These are phyloP conservation scores for Suillus hirtellus DNA, from an alignment of 768 basidiomycete genomes.

Conservation along the genomic window DNA sequence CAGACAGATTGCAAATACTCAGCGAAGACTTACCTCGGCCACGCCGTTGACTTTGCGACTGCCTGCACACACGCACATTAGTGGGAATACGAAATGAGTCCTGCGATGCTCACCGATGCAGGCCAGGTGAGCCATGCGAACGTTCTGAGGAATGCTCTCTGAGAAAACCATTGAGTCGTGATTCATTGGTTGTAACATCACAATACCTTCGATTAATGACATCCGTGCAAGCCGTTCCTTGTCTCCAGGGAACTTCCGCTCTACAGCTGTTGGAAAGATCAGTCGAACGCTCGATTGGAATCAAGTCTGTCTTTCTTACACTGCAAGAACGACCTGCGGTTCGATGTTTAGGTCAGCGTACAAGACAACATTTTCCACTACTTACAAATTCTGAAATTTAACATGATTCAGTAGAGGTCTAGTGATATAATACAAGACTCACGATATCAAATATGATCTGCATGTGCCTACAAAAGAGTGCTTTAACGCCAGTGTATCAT, in stretches of 20 bases:
- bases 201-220: conserved; percentile 86
- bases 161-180: background rate
- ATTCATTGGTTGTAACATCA: background rate
- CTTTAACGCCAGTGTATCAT: background rate
- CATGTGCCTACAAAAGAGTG: conserved; percentile 57
- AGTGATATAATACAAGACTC: conserved; percentile 30
- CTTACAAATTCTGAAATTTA: conserved; percentile 8
- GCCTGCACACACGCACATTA: conserved; percentile 36
- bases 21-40: conserved; percentile 60
- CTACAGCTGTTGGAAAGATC: conserved; percentile 57
- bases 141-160: conserved; percentile 86
- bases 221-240: conserved; percentile 77
- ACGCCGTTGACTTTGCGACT: conserved; percentile 94
- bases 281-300: conserved; percentile 1
- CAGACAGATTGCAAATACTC: background rate
- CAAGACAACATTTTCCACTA: conserved; percentile 44
- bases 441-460: conserved; percentile 93
- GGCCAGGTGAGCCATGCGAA: conserved; percentile 91
- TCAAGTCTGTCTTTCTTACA: conserved; percentile 37
- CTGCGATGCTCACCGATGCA: conserved; percentile 56
- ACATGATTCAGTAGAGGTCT: background rate
- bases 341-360: conserved; percentile 27
- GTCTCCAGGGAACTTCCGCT: conserved; percentile 88
- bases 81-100: conserved; percentile 6
- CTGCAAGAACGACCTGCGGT: conserved; percentile 58